Evolutionary conservation across 176 grass and related monocot species (phyloP).

Genomic region (Triticum urartu): DNA sequence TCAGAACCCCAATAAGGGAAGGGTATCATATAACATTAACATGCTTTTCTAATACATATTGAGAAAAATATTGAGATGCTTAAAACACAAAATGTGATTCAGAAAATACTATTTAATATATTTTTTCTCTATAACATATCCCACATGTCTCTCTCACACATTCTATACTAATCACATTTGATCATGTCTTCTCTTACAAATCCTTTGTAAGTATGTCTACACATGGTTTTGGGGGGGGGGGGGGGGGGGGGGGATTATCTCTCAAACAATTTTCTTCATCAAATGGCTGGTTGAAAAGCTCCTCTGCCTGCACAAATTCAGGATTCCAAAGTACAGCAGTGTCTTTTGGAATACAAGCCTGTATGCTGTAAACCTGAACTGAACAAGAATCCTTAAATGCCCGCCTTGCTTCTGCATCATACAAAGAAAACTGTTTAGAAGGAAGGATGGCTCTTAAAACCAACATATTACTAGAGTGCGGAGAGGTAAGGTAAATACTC

Average conservation of each 20-base stretch:
- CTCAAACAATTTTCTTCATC: conserved; percentile 88
- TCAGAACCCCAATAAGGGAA: conserved; percentile 13
- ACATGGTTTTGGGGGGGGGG: neutral
- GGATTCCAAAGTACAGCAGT: conserved; percentile 90
- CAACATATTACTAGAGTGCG: neutral
- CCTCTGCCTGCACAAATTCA: conserved; percentile 93
- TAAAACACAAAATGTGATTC: neutral
- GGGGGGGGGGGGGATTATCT: conserved; percentile 70
- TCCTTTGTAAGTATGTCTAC: neutral
- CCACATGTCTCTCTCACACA: neutral
- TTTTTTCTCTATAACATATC: neutral
- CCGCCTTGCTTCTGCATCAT: conserved; percentile 53
- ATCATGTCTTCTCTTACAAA: neutral
- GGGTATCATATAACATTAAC: neutral
- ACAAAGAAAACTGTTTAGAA: conserved; percentile 9
- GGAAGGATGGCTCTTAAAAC: neutral
- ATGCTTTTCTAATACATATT: neutral
- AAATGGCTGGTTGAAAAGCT: conserved; percentile 75
- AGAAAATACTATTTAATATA: neutral
- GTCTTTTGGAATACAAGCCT: conserved; percentile 85
- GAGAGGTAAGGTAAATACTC: neutral
- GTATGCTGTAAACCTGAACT: conserved; percentile 89
- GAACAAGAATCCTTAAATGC: conserved; percentile 78
- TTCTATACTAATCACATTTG: neutral
- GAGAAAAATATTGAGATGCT: conserved; percentile 6